Percentiles rank a stretch among this genome's conserved stretches.
Evolutionary conservation across 2,329 filamentous ascomycete genomes (phyloP).

Genomic region (Cladorrhinum sp.): DNA sequence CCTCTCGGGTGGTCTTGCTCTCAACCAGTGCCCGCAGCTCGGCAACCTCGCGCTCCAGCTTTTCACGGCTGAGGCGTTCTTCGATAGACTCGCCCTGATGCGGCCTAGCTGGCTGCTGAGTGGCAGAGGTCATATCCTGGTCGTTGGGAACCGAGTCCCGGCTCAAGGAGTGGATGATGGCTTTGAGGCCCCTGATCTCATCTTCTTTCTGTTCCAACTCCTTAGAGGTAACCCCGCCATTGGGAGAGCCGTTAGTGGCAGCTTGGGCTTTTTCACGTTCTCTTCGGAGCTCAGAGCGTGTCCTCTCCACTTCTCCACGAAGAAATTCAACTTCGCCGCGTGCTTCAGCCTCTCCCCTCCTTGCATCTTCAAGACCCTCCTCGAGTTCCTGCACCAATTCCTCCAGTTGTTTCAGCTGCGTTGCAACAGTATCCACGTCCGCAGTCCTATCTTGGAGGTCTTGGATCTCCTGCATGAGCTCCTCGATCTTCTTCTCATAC

Average conservation of each 20-base stretch:
- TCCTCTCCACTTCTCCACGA: slow-evolving; percentile 89
- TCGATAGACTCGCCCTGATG: slow-evolving; percentile 51
- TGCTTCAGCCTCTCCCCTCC: slow-evolving; percentile 91
- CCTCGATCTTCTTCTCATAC: slow-evolving; percentile 89
- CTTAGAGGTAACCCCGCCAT: slow-evolving; percentile 54
- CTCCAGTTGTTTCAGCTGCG: slow-evolving; percentile 90
- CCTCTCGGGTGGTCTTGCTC: slow-evolving; percentile 69
- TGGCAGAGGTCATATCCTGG: slow-evolving; percentile 33
- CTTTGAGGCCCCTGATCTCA: slow-evolving; percentile 93
- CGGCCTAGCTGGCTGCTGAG: slow-evolving; percentile 37
- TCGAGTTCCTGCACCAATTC: slow-evolving; percentile 96
- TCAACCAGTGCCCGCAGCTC: slow-evolving; percentile 74
- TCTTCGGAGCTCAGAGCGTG: slow-evolving; percentile 78
- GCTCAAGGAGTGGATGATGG: slow-evolving; percentile 94
- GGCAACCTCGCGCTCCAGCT: slow-evolving; percentile 75
- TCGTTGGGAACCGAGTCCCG: slow-evolving; percentile 61
- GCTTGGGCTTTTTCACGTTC: slow-evolving; percentile 80
- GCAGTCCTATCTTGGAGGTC: slow-evolving; percentile 79
- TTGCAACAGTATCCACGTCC: slow-evolving; percentile 87
- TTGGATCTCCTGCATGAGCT: slow-evolving; percentile 76
- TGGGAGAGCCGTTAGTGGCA: slow-evolving; percentile 46
- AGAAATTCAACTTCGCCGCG: slow-evolving; percentile 94
- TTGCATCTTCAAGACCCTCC: slow-evolving; percentile 91
- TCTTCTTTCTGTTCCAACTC: slow-evolving; percentile 94
- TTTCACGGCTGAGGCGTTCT: slow-evolving; percentile 60